Conservation (phyloP, 192 early-diverging fungal species). For the Lunasporangiospora selenospora region DNA sequence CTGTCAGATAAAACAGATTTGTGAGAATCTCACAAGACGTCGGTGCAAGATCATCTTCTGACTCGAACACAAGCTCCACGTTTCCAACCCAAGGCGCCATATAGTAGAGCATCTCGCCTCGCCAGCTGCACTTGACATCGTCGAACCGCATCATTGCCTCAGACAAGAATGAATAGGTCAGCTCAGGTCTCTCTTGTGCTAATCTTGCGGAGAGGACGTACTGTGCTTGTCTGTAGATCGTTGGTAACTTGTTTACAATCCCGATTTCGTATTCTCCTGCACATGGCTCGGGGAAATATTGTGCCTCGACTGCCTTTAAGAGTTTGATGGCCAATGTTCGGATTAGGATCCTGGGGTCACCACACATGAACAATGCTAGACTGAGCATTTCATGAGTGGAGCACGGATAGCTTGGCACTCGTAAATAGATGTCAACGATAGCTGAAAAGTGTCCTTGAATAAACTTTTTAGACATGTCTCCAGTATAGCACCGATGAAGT, state of each 20-base stretch:
- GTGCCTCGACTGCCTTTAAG: slow-evolving; percentile 72
- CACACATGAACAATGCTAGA: slow-evolving; percentile 81
- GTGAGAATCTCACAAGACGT: slow-evolving; percentile 68
- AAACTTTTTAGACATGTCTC: slow-evolving; percentile 64
- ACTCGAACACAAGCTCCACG: slow-evolving; percentile 62
- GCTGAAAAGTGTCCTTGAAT: slow-evolving; percentile 79
- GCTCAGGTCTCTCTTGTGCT: slow-evolving; percentile 63
- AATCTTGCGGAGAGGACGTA: slow-evolving; percentile 69
- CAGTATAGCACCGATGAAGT: slow-evolving; percentile 76
- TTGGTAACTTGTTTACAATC: slow-evolving; percentile 71
- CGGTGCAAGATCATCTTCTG: slow-evolving; percentile 51
- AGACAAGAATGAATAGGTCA: slow-evolving; percentile 75
- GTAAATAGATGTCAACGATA: slow-evolving; percentile 71
- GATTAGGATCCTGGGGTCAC: slow-evolving; percentile 72
- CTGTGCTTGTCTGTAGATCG: slow-evolving; percentile 84
- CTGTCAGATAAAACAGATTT: slow-evolving; percentile 84
- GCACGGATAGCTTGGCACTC: slow-evolving; percentile 70
- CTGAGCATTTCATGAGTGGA: slow-evolving; percentile 62
- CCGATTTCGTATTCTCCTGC: slow-evolving; percentile 74
- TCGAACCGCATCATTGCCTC: slow-evolving; percentile 81
- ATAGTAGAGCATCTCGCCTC: slow-evolving; percentile 74
- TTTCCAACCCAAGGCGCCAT: slow-evolving; percentile 87
- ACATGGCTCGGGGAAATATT: slow-evolving; percentile 64
- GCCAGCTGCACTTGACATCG: slow-evolving; percentile 58
- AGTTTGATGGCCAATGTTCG: slow-evolving; percentile 74